phyloP scores from a whole-genome alignment of 164 flowering plant genomes.

The Vitis riparia region DNA sequence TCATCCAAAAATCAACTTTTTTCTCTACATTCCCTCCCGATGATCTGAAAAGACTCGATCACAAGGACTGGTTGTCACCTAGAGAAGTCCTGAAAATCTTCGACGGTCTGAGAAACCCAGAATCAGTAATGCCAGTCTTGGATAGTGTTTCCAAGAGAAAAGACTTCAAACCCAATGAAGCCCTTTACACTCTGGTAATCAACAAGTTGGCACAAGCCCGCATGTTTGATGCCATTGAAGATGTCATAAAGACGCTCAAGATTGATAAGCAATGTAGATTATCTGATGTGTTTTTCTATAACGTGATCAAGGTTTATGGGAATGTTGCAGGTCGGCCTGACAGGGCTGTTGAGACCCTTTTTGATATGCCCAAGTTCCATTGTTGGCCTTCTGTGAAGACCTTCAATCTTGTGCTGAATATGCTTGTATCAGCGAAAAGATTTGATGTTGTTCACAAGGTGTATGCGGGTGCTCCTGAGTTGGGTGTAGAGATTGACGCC shows the following conservation, averaged over 20 bases:
- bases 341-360: constrained; percentile 55
- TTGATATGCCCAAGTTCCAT: constrained; percentile 60
- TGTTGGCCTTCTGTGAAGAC: constrained; percentile 71
- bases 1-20: constrained; percentile 5
- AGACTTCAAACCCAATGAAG: constrained; percentile 80
- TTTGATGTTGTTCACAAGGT: constrained; percentile 62
- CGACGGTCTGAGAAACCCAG: constrained; percentile 47
- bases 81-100: constrained; percentile 55
- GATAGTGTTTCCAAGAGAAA: constrained; percentile 53
- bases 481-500: constrained; percentile 74
- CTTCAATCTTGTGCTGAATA: constrained; percentile 70
- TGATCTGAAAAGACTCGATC: constrained; percentile 33
- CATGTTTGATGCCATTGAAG: constrained; percentile 55
- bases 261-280: constrained; percentile 45
- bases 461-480: constrained; percentile 44
- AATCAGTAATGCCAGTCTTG: constrained; percentile 35
- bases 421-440: constrained; percentile 59
- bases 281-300: constrained; percentile 70
- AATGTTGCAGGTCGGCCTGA: constrained; percentile 48
- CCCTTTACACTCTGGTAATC: constrained; percentile 55
- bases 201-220: constrained; percentile 53
- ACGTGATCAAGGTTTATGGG: constrained; percentile 64
- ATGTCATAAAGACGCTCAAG: constrained; percentile 45
- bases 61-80: constrained; percentile 85
- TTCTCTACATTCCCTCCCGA: neutral